Conservation (phyloP, 768 basidiomycete genomes). For the Tricholoma matsutake region DNA sequence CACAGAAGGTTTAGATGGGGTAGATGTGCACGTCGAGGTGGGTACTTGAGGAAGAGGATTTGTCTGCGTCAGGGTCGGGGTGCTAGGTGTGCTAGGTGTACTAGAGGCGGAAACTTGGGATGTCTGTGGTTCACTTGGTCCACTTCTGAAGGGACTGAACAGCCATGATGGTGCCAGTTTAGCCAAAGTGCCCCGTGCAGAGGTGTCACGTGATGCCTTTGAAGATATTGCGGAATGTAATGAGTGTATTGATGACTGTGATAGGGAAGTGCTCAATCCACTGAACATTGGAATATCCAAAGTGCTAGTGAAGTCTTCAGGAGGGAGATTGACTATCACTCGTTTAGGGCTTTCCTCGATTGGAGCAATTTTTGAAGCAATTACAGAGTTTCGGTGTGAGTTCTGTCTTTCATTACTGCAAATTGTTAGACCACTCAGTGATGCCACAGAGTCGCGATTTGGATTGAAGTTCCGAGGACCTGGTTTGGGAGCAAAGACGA, state of each 20-base stretch:
- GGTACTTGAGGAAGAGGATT: conserved; percentile 9
- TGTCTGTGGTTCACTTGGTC: conserved; percentile 61
- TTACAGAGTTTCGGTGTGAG: conserved; percentile 49
- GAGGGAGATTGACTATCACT: conserved; percentile 49
- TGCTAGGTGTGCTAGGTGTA: conserved; percentile 27
- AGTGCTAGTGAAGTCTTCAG: conserved; percentile 33
- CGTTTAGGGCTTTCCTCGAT: conserved; percentile 71
- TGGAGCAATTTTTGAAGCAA: conserved; percentile 47
- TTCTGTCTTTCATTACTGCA: conserved; percentile 45
- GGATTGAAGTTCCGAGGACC: conserved; percentile 27
- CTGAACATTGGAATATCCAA: conserved; percentile 22
- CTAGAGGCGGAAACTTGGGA: conserved; percentile 52
- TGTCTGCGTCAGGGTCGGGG: conserved; percentile 15
- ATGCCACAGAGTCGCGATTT: conserved; percentile 38
- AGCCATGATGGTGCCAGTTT: conserved; percentile 77
- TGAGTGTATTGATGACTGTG: conserved; percentile 64
- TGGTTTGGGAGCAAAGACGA: conserved; percentile 57
- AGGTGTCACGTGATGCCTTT: conserved; percentile 20
- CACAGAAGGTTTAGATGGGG: conserved; percentile 31
- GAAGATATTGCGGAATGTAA: conserved; percentile 48
- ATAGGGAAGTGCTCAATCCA: conserved; percentile 57
- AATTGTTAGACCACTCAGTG: conserved; percentile 33
- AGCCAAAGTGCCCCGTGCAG: conserved; percentile 43
- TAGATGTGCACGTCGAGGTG: conserved; percentile 34
- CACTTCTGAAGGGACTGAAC: conserved; percentile 70